Conservation (phyloP, 306 rosid genomes). For the Herpetospermum pedunculosum region DNA sequence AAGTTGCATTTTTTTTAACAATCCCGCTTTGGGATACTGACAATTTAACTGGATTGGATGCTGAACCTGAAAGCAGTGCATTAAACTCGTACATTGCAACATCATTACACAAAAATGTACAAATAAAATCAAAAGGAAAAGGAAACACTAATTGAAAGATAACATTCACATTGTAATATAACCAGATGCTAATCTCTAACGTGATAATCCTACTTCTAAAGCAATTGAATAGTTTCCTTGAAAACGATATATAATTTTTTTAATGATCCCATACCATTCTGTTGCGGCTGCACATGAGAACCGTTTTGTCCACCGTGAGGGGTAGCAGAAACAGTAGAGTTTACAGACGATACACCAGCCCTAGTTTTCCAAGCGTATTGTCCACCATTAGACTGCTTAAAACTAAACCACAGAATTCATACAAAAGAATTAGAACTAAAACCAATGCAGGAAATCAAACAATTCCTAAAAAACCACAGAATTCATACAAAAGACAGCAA, state of each 20-base stretch:
- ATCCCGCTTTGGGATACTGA: constrained; percentile 32
- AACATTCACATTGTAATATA: background rate
- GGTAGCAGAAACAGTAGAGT: constrained; percentile 34
- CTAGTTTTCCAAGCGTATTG: constrained; percentile 64
- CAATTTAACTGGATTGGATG: constrained; percentile 38
- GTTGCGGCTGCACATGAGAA: constrained; percentile 43
- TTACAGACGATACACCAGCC: constrained; percentile 33
- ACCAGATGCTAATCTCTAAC: background rate
- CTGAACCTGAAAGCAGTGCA: constrained; percentile 31
- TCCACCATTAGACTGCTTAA: constrained; percentile 49
- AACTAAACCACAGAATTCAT: constrained; percentile 31
- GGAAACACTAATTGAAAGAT: background rate
- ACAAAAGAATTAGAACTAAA: background rate
- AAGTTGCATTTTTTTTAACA: constrained; percentile 53
- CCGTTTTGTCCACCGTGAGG: constrained; percentile 43
- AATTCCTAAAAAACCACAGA: background rate
- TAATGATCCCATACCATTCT: constrained; percentile 38
- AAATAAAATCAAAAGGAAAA: constrained; percentile 9
- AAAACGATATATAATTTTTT: background rate
- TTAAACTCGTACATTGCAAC: constrained; percentile 11
- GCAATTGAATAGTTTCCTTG: background rate
- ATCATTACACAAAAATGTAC: background rate
- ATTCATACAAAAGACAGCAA: background rate
- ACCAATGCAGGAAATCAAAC: background rate
- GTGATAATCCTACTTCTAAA: background rate